A percentile compares a stretch with the other conserved stretches of the same genome.
phyloP scores from a whole-genome alignment of 169 alveolate species.

The Plasmodium knowlesi region DNA sequence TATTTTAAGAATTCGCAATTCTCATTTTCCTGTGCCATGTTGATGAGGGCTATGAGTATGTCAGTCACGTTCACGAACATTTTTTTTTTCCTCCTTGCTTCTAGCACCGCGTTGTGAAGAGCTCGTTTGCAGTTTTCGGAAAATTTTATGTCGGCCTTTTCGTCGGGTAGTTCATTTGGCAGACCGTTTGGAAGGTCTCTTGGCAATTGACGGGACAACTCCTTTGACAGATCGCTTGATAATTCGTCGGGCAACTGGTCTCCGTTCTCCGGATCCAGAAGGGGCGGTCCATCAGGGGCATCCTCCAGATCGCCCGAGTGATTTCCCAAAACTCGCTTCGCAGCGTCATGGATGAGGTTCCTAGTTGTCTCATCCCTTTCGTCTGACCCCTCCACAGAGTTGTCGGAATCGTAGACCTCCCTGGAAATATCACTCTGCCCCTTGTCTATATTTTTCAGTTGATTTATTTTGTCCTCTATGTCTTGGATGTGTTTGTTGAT shows the following conservation, averaged over 20 bases:
- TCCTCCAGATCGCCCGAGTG: background rate
- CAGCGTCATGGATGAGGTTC: background rate
- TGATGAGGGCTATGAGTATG: conserved; percentile 42
- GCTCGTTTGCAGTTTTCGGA: conserved; percentile 50
- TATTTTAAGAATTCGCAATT: conserved; percentile 36
- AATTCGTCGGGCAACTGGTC: background rate
- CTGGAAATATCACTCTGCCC: background rate
- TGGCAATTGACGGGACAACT: background rate
- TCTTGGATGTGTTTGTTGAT: conserved; percentile 49
- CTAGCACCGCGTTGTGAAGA: conserved; percentile 67
- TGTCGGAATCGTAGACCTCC: background rate
- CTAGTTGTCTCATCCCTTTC: background rate
- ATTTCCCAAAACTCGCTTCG: background rate
- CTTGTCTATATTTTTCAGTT: conserved; percentile 5
- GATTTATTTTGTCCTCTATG: conserved; percentile 29
- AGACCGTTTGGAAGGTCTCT: background rate
- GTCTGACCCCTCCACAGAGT: background rate
- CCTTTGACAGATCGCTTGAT: background rate
- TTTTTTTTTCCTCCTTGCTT: conserved; percentile 57
- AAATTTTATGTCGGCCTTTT: conserved; percentile 43
- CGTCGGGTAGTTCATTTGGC: background rate
- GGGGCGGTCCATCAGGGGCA: background rate
- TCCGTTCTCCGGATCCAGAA: background rate
- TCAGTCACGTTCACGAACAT: conserved; percentile 56
- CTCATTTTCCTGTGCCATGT: conserved; percentile 23